phyloP scores from a whole-genome alignment of 2,329 filamentous ascomycete genomes.

The Exophiala lecanii-corni region DNA sequence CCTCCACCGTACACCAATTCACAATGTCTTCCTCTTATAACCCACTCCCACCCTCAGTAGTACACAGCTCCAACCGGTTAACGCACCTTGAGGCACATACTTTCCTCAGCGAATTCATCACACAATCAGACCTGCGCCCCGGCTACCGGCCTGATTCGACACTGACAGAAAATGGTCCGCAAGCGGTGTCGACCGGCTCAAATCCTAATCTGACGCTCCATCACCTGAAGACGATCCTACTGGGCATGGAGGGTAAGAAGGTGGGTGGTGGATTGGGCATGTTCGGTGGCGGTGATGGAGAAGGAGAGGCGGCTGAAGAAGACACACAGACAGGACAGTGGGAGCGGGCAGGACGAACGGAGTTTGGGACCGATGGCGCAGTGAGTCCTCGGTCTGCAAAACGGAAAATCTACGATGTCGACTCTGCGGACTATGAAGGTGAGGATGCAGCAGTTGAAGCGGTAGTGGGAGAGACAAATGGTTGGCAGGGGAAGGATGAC shows the following conservation, averaged over 20 bases:
- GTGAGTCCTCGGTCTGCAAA: neutral
- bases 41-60: constrained; percentile 18
- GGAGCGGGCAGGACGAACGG: constrained; percentile 3
- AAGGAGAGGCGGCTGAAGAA: constrained; percentile 10
- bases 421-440: constrained; percentile 1
- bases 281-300: constrained; percentile 6
- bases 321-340: constrained; percentile 2
- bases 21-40: neutral
- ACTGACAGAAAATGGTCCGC: constrained; percentile 37
- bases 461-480: constrained; percentile 5
- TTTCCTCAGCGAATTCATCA: constrained; percentile 24
- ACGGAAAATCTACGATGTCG: constrained; percentile 4
- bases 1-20: too few relatives aligned
- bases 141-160: constrained; percentile 48
- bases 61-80: constrained; percentile 23
- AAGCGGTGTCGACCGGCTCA: constrained; percentile 15
- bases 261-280: constrained; percentile 7
- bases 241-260: constrained; percentile 22
- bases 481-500: constrained; percentile 24
- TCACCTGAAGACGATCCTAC: constrained; percentile 23
- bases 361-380: constrained; percentile 5
- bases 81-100: constrained; percentile 24
- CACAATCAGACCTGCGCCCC: constrained; percentile 22
- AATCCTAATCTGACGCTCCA: constrained; percentile 23
- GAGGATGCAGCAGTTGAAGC: neutral